These are phyloP conservation scores for Scheffersomyces quercinus DNA, from an alignment of 1,139 yeast species.

Conservation along the genomic window DNA sequence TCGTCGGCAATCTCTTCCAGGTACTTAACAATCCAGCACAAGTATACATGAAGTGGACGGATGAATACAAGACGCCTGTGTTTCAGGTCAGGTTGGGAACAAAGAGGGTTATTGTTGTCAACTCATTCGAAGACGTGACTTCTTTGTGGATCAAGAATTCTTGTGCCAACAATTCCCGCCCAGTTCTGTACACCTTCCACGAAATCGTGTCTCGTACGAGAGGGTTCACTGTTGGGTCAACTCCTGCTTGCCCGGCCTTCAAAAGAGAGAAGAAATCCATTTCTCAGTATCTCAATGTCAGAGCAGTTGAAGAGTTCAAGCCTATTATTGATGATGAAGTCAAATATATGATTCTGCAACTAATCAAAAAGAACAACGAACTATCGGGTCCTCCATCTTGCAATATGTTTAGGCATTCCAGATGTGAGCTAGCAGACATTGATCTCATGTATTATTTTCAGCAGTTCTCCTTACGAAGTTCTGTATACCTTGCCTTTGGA, in stretches of 20 bases:
- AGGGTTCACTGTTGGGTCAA: slow-evolving; percentile 74
- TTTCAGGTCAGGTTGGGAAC: slow-evolving; percentile 67
- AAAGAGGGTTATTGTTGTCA: slow-evolving; percentile 60
- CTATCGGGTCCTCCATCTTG: slow-evolving; percentile 24
- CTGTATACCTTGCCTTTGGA: slow-evolving; percentile 64
- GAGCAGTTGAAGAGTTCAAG: slow-evolving; percentile 30
- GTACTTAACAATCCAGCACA: slow-evolving; percentile 53
- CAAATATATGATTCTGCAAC: slow-evolving; percentile 22
- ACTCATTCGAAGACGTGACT: slow-evolving; percentile 55
- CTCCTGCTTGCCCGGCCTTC: slow-evolving; percentile 63
- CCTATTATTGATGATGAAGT: slow-evolving; percentile 48
- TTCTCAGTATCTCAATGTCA: slow-evolving; percentile 49
- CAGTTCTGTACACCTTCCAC: slow-evolving; percentile 68
- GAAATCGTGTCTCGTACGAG: slow-evolving; percentile 60
- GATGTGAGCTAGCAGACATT: slow-evolving; percentile 29
- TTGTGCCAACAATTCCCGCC: slow-evolving; percentile 64
- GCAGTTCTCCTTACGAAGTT: slow-evolving; percentile 56
- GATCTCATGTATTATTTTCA: slow-evolving; percentile 47
- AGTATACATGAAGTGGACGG: slow-evolving; percentile 50
- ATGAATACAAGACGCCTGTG: slow-evolving; percentile 41
- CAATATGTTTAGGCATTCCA: slow-evolving; percentile 13
- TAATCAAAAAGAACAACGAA: slow-evolving; percentile 23
- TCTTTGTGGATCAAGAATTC: slow-evolving; percentile 57
- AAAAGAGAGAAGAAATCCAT: slow-evolving; percentile 55
- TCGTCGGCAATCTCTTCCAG: slow-evolving; percentile 54